phyloP scores from a whole-genome alignment of 495 filamentous ascomycete genomes.

The Annulohypoxylon bovei region DNA sequence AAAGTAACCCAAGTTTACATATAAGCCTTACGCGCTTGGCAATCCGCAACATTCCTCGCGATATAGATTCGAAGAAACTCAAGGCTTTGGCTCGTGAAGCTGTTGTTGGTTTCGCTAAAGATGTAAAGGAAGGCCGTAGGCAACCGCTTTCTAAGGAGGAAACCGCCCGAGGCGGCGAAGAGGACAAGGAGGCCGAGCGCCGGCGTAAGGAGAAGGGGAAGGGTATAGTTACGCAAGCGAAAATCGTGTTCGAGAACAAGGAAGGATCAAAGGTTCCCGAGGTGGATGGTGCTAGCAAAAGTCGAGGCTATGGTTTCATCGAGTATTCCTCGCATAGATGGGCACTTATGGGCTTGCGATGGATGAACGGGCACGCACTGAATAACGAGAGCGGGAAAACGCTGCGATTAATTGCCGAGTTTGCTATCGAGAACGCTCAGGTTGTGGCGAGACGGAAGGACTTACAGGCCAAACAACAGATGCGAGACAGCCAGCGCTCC shows the following conservation, averaged over 20 bases:
- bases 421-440: constrained; percentile 97
- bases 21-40: constrained; percentile 92
- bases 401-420: constrained; percentile 86
- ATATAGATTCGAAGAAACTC: constrained; percentile 84
- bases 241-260: constrained; percentile 87
- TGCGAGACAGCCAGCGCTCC: constrained; percentile 6
- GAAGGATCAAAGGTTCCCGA: constrained; percentile 84
- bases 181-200: constrained; percentile 81
- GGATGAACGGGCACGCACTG: constrained; percentile 86
- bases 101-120: constrained; percentile 90
- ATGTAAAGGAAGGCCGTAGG: constrained; percentile 79
- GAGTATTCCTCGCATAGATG: constrained; percentile 95
- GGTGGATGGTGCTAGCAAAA: constrained; percentile 72
- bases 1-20: constrained; percentile 89
- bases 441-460: constrained; percentile 84
- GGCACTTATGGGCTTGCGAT: constrained; percentile 94
- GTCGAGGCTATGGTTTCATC: constrained; percentile 95
- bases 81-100: constrained; percentile 91
- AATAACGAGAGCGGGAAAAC: constrained; percentile 60
- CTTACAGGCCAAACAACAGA: constrained; percentile 65
- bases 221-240: constrained; percentile 94
- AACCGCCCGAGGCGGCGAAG: constrained; percentile 74
- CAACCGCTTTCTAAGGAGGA: constrained; percentile 88
- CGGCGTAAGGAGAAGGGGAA: constrained; percentile 82
- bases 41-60: constrained; percentile 88